phyloP scores from a whole-genome alignment of 352 stramenopile species.

The Phytophthora brassicae region DNA sequence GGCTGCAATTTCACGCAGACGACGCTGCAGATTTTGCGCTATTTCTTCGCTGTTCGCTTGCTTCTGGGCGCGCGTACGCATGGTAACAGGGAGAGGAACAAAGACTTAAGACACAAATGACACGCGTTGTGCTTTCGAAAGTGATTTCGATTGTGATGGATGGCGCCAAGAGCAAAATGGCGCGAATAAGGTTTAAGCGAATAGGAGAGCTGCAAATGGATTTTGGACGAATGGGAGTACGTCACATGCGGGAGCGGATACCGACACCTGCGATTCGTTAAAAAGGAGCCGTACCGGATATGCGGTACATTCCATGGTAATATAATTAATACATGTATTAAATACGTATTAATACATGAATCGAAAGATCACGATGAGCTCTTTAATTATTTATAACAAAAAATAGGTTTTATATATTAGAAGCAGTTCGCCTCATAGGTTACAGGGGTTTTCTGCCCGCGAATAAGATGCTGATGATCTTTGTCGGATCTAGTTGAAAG shows the following conservation, averaged over 20 bases:
- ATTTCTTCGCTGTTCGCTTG: slow-evolving; percentile 17
- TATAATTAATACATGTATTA: no score
- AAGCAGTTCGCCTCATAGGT: no score
- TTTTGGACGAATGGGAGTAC: slow-evolving; percentile 18
- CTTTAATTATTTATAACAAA: no score
- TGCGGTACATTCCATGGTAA: no score
- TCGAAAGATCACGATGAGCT: no score
- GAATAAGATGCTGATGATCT: slow-evolving; percentile 1
- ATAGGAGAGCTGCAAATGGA: neutral
- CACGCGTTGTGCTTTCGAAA: neutral
- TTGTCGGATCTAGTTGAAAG: neutral
- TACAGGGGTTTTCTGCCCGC: no score
- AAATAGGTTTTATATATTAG: neutral
- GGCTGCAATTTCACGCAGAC: slow-evolving; percentile 14
- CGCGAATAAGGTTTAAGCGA: slow-evolving; percentile 21
- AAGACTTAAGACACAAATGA: neutral
- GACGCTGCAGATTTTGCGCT: slow-evolving; percentile 18
- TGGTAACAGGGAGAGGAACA: slow-evolving; percentile 1
- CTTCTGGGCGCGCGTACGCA: slow-evolving; percentile 33
- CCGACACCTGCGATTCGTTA: slow-evolving; percentile 1
- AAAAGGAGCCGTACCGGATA: slow-evolving; percentile 9
- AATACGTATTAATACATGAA: no score
- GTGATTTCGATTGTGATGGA: slow-evolving; percentile 27
- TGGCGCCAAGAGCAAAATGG: slow-evolving; percentile 28
- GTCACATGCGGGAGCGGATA: neutral